Evolutionary conservation across 1,139 yeast species (phyloP), one percentile per base, ranked within the genome.

Genomic region (Protomyces macrosporus): DNA sequence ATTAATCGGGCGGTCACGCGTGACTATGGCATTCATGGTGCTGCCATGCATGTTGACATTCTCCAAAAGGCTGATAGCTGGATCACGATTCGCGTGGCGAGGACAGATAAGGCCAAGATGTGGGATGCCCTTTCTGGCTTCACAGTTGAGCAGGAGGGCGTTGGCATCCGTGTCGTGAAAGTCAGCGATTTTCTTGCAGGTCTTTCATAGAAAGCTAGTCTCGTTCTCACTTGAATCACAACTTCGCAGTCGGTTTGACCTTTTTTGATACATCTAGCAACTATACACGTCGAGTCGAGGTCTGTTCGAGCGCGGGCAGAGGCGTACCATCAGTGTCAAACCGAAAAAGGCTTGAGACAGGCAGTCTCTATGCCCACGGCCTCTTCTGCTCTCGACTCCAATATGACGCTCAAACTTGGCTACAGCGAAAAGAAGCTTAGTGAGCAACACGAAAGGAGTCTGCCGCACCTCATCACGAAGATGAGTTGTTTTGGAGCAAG

Each of bases 341-440:
- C 16, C 42, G 16, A 12, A 34, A 57, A 40, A 55, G 37, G 39
- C 51, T 57, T 39, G 16, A 23, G 2, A n/a, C 42, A 39, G 48
- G 48, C 48, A 42, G 6, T 7, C 48, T 58, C 62, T 58, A 58
- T 58, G 62, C 62, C 62, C 56, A 42, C 62, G 62, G 23, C 23
- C 34, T 58, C 62, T 58, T 58, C 62, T 39, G 62, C 62, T 58
- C 62, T 58, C 55, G 62, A 58, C 56, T 58, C 34, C 62, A 42
- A 58, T 58, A 58, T 58, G 62, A 58, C 62, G 56, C 62, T 58
- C 62, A 53, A 58, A 58, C 56, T 58, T 51, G 53, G 62, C 62
- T 58, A 58, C 40, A n/a, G 37, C 12, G 56, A 35, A 40, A 48
- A 35, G 37, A 57, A 53, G 55, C 42, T 42, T 51, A 58, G 56